Conservation (phyloP, 345 rosid species). For the Populus tremula region DNA sequence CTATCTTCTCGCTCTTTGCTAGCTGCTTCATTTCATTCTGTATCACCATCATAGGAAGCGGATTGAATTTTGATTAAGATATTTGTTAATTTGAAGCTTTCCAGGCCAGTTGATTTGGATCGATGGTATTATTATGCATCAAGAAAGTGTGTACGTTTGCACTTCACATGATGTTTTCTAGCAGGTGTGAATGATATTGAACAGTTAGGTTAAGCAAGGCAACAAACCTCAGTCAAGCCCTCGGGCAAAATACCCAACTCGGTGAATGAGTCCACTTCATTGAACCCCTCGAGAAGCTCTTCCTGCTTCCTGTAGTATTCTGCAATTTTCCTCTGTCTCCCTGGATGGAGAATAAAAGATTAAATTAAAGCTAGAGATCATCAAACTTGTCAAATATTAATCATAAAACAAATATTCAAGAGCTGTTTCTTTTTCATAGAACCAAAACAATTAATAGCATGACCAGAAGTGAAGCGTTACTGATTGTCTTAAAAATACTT, state of each 20-base stretch:
- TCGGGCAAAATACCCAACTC: constrained; percentile 46
- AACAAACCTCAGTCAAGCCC: constrained; percentile 35
- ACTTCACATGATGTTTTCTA: not conserved
- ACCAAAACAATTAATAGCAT: not conserved
- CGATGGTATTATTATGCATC: too few relatives aligned
- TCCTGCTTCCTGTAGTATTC: constrained; percentile 49
- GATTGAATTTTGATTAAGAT: not conserved
- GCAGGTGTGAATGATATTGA: not conserved
- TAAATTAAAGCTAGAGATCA: not conserved
- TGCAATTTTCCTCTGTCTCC: constrained; percentile 27
- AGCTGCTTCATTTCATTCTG: constrained; percentile 34
- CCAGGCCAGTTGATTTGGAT: not conserved
- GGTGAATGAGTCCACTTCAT: constrained; percentile 42
- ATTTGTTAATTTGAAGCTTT: not conserved
- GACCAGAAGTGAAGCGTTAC: constrained; percentile 6
- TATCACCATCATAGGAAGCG: not conserved
- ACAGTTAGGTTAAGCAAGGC: not conserved
- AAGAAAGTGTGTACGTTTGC: not conserved
- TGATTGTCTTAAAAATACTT: constrained; percentile 9
- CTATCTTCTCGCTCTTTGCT: constrained; percentile 28
- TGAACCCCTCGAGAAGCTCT: constrained; percentile 41
- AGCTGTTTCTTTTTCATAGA: too few relatives aligned
- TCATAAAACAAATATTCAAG: too few relatives aligned
- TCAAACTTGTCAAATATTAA: not conserved
- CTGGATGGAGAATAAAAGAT: constrained; percentile 11